Evolutionary conservation across 2,329 filamentous ascomycete species (phyloP).

Genomic region (Botrytis paeoniae): DNA sequence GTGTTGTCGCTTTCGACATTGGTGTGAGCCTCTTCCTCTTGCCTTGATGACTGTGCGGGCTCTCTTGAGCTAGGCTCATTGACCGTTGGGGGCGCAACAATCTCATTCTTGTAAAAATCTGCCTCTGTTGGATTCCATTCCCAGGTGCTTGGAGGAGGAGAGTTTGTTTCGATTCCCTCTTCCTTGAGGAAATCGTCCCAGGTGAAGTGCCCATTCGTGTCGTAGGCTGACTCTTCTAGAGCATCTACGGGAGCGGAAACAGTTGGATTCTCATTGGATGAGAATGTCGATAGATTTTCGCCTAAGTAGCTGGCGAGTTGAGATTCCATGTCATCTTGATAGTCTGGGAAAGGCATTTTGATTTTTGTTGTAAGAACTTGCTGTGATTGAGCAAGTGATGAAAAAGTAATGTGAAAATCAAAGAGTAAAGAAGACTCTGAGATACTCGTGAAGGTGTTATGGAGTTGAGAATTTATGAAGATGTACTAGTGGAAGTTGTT

Average conservation of each 20-base stretch:
- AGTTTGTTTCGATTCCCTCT: not conserved
- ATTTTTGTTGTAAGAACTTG: not conserved
- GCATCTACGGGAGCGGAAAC: not conserved
- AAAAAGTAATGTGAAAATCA: fast-evolving
- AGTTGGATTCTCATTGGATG: not conserved
- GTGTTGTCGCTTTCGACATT: fast-evolving
- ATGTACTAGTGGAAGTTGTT: not conserved
- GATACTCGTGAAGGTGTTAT: not conserved
- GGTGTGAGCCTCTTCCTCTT: fast-evolving
- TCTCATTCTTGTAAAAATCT: not conserved
- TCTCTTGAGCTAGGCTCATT: not conserved
- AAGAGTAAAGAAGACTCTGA: not conserved
- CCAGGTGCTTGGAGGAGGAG: not conserved
- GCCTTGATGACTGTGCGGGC: not conserved
- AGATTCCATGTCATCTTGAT: not conserved
- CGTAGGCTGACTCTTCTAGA: not conserved
- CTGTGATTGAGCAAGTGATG: not conserved
- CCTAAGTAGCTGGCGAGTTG: not conserved
- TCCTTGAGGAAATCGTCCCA: not conserved
- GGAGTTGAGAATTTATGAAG: not conserved
- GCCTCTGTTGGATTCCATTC: not conserved
- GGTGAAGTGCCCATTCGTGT: not conserved
- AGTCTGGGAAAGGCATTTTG: not conserved
- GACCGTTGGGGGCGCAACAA: not conserved
- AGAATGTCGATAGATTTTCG: not conserved